Evolutionary conservation across 345 rosid genomes (phyloP), one percentile per base, ranked within the genome.

Genomic region (Odontarrhena argentea): DNA sequence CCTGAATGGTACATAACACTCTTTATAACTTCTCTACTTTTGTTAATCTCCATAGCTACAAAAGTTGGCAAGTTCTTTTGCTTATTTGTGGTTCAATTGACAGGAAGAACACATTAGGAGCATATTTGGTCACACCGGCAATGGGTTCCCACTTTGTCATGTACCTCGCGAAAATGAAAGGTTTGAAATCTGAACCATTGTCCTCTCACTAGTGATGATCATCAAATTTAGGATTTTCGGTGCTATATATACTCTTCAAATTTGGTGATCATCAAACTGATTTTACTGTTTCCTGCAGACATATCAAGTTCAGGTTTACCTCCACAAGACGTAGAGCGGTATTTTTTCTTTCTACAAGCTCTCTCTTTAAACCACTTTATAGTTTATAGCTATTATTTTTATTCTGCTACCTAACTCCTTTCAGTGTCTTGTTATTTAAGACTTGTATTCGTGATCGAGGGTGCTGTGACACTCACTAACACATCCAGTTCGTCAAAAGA

Each of bases 81-180:
- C 62, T 59, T 60, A 26, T 8, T 4, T 51, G 51, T 60, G 60
- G 1, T 47, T 58, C 50, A 75, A 75, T 70, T 81, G 40, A 55
- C 79, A 94, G 96, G 99, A 80, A 54, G 37, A 85, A 87, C 70
- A 80, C 99, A 49, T 55, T 88, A 74, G 99, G 89, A 12, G 96
- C 97, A 8, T 90, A 83, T 70, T 65, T 94, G 73, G 74, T 94
- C 73, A 87, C 99, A 3, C 96, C 99, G 0, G 91, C 88, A 37
- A 84, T 82, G 81, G 99, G 95, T 46, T 84, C 99, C 42, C 96
- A 94, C 76, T 94, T 94, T 65, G 92, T 80, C 69, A 90, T 94
- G 97, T 87, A 82, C 82, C 74, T 91, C 10, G 95, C 95, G 13
- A 90, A 84, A 76, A 90, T 88, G 92, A 80, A 83, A 88, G 99